Base-by-base conservation (phyloP, 78 protist species). In the Dictyostelium brefeldianum region DNA sequence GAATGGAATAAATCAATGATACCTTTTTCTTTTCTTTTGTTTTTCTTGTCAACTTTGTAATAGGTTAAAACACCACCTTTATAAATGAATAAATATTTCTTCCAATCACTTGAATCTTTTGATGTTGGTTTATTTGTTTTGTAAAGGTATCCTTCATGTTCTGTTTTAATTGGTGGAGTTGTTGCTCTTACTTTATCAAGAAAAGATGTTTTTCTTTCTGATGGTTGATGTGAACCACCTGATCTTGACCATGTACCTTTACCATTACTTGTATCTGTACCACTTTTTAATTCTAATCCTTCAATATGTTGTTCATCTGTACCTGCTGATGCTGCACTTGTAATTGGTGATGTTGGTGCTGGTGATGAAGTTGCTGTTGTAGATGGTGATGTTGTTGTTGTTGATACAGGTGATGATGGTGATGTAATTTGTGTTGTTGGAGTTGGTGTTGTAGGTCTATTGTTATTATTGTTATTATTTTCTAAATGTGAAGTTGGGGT, bases 61-160 rank as follows among this genome's bases (percentile, higher is more conserved):
- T 87, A 87, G 0, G 67, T 87, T 27, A 87, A n/a, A 2, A 64
- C 46, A 64, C 64, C 93, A 47, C 62, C 51, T n/a, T 87, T 87
- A 70, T 22, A 87, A 22, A 77, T 25, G 81, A 87, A 87, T 48
- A 62, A 46, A 50, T 87, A 87, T 50, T 77, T 87, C 69, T 87
- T 87, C 93, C 93, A 87, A 46, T 56, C 87, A 80, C 74, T 27
- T 10, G 69, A n/a, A 5, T 80, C 50, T 27, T 87, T 87, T 20
- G 87, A 36, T 12, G 84, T 47, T 41, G 93, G 84, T 27, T 53
- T 77, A 31, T 78, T 77, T 0, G 93, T 65, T 64, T 87, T 87
- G 43, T 43, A 78, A 3, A 87, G 36, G 46, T 47, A 47, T 11
- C 93, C 93, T 22, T 87, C 84, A 43, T 75, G 81, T 31, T 87